Conservation (phyloP, 2,329 filamentous ascomycete genomes). For the Colletotrichum sp. region DNA sequence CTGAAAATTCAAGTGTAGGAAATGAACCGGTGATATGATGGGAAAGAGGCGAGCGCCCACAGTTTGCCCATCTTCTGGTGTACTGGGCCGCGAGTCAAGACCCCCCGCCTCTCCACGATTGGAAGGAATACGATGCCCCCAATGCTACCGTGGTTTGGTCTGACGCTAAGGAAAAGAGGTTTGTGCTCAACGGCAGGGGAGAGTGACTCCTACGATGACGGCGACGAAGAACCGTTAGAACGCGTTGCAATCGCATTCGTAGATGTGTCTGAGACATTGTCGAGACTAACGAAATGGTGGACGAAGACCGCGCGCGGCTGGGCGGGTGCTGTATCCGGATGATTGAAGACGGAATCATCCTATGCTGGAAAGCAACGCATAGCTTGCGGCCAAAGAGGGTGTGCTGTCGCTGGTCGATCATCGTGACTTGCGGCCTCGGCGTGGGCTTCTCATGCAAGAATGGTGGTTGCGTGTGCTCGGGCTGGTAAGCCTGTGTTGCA, state of each 20-base stretch:
- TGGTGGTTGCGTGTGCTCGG: not conserved
- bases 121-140: slow-evolving; percentile 2
- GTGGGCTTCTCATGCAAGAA: not conserved
- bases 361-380: not conserved
- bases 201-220: not conserved
- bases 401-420: not conserved
- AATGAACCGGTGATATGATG: not conserved
- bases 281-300: not conserved
- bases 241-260: not conserved
- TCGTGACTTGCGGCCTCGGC: not conserved
- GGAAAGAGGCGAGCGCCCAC: not conserved
- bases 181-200: slow-evolving; percentile 11
- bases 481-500: not conserved
- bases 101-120: slow-evolving; percentile 17
- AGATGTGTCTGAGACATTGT: not conserved
- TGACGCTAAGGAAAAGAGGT: not conserved
- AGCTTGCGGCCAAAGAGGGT: not conserved
- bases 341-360: not conserved
- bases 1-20: not conserved
- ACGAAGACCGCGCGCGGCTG: not conserved
- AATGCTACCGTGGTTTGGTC: slow-evolving; percentile 1
- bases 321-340: not conserved
- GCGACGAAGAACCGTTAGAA: not conserved
- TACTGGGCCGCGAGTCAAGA: slow-evolving; percentile 9
- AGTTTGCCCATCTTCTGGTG: not conserved